Percentiles rank a stretch among this genome's conserved stretches.
Conservation (phyloP, 1,139 yeast species). For the Geotrichum candidum region DNA sequence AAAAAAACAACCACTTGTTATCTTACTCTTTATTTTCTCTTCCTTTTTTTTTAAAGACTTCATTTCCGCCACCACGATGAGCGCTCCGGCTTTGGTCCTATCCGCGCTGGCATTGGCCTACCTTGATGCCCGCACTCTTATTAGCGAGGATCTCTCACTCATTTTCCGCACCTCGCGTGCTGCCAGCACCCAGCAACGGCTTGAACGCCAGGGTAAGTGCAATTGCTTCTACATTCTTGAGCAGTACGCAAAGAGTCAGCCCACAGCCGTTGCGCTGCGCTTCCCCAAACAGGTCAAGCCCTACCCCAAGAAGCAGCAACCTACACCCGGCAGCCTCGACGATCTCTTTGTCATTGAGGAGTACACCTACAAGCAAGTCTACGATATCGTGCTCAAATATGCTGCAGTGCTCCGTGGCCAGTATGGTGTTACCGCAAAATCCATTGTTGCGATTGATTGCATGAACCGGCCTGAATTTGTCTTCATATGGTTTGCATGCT, state of each 20-base stretch:
- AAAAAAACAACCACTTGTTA: too few relatives aligned
- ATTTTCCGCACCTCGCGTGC: constrained; percentile 27
- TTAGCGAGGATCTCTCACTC: constrained; percentile 31
- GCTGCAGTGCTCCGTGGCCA: constrained; percentile 59
- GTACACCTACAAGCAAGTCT: constrained; percentile 63
- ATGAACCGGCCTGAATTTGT: constrained; percentile 81
- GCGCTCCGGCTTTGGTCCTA: constrained; percentile 18
- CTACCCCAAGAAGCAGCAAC: constrained; percentile 14
- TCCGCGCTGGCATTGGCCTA: constrained; percentile 31
- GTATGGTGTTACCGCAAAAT: constrained; percentile 59
- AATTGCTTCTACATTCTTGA: constrained; percentile 68
- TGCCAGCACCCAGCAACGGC: constrained; percentile 18
- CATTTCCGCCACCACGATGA: background rate
- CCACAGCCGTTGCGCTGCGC: constrained; percentile 52
- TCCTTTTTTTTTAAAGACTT: background rate
- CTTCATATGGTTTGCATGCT: constrained; percentile 74
- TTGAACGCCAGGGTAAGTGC: constrained; percentile 30
- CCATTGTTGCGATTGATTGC: constrained; percentile 70
- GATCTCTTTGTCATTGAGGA: constrained; percentile 53
- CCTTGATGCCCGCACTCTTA: constrained; percentile 30
- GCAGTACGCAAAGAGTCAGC: constrained; percentile 43
- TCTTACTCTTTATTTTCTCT: background rate
- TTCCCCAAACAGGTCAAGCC: constrained; percentile 51
- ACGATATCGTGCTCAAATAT: constrained; percentile 57
- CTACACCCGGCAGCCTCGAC: constrained; percentile 33